A percentile compares a stretch with the other conserved stretches of the same genome.
Evolutionary conservation across 768 basidiomycete genomes (phyloP).

Genomic region (Daedaleopsis nitida): DNA sequence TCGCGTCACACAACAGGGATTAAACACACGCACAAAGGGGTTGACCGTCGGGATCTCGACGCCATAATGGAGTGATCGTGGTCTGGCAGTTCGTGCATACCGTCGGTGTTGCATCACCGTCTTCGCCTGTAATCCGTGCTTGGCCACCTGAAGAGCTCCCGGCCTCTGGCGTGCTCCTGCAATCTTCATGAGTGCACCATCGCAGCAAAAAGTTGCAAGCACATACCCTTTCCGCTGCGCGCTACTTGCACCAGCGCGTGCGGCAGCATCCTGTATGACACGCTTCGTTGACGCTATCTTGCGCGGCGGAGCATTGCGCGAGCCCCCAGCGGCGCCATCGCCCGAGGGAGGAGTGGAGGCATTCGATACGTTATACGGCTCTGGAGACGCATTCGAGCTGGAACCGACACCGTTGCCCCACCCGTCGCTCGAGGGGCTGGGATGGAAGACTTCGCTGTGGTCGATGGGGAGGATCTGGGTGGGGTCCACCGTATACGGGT

Average conservation of each 20-base stretch:
- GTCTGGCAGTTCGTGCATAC: slow-evolving; percentile 95
- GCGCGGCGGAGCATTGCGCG: slow-evolving; percentile 40
- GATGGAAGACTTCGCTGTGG: slow-evolving; percentile 54
- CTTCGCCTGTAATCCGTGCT: slow-evolving; percentile 46
- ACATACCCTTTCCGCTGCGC: slow-evolving; percentile 50
- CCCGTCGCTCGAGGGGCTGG: slow-evolving; percentile 81
- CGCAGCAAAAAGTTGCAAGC: background rate
- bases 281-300: slow-evolving; percentile 72
- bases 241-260: slow-evolving; percentile 11
- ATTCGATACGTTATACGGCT: slow-evolving; percentile 66
- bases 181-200: slow-evolving; percentile 2
- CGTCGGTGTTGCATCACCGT: slow-evolving; percentile 73
- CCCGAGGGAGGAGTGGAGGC: slow-evolving; percentile 75
- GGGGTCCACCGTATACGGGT: slow-evolving; percentile 81
- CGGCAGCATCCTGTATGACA: slow-evolving; percentile 49
- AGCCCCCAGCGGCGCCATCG: slow-evolving; percentile 41
- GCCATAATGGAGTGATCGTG: slow-evolving; percentile 92
- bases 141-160: slow-evolving; percentile 36
- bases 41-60: slow-evolving; percentile 90
- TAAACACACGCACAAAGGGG: slow-evolving; percentile 69
- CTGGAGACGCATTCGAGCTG: slow-evolving; percentile 75
- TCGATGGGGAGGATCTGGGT: slow-evolving; percentile 75
- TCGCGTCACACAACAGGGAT: background rate
- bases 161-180: slow-evolving; percentile 67
- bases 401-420: slow-evolving; percentile 72